Evolutionary conservation across 139 green algal species (phyloP), one percentile per base, ranked within the genome.

Genomic region (Yamagishiella unicocca): DNA sequence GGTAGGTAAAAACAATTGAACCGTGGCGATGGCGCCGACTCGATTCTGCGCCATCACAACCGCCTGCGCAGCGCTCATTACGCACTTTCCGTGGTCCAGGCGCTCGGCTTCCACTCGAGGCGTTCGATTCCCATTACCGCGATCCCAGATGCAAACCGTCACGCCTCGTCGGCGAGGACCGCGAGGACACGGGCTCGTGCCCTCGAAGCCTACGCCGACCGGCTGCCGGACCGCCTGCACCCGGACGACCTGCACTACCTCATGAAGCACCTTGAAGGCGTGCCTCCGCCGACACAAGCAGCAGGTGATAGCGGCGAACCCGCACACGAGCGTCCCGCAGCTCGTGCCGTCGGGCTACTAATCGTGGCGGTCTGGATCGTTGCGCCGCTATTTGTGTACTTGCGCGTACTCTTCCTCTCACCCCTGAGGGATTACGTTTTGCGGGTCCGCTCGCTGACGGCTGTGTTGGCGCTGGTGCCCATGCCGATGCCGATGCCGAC

Each of bases 221-320:
- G 80, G 12, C 80, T 86, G 3, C 80, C 80, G 5, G 25, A 66
- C 43, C 62, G 43, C 14, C 64, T 86, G 29, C 80, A 86, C 43
- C 80, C 80, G 24, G 80, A 86, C 9, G 62, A 86, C 80, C 43
- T 77, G 43, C 42, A 77, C 8, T 77, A 68, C 45, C 42, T 86
- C 2, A 2, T 50, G 17, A 40, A 55, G 37, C 62, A 86, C 19
- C 43, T 86, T 6, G 27, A 43, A 24, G 50, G 27, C 24, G 31
- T 76, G 37, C 35, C 67, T 2, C 67, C 67, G 35, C 67, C 31
- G 24, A 27, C 6, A 29, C 14, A 27, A 67, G 58, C 17, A 17
- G 50, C 12, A 58, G 50, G 50, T 25, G 17, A 58, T 17, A 58
- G 12, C 12, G 55, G 55, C 55, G 55, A 21, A 24, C n/a, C n/a